Evolutionary conservation across 257 asterid genomes (phyloP).

Genomic region (Gynochthodes officinalis): DNA sequence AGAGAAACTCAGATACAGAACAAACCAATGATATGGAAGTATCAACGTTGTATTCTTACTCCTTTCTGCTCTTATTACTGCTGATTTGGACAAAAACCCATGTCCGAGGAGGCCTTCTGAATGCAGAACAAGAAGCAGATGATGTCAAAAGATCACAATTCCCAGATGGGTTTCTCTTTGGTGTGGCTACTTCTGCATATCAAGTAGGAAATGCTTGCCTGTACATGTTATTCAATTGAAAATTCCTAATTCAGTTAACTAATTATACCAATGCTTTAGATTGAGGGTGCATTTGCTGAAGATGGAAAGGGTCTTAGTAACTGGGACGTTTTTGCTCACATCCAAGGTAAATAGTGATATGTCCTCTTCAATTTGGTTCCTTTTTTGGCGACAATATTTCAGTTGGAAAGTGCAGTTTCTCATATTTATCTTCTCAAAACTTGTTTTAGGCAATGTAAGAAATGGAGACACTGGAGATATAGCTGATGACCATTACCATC

Average conservation of each 20-base stretch:
- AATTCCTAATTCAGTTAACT: neutral
- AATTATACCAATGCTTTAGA: slow-evolving; percentile 29
- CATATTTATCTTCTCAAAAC: neutral
- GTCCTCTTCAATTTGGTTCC: neutral
- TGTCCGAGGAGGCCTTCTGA: slow-evolving; percentile 10
- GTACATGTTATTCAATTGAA: no score
- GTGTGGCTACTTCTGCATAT: slow-evolving; percentile 69
- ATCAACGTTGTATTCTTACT: neutral
- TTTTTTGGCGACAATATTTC: no score
- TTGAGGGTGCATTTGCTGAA: slow-evolving; percentile 72
- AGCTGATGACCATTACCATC: no score
- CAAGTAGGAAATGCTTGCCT: slow-evolving; percentile 35
- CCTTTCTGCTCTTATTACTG: neutral
- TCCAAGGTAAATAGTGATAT: slow-evolving; percentile 29
- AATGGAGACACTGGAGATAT: no score
- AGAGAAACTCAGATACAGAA: neutral
- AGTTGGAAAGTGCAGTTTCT: no score
- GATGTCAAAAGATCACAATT: slow-evolving; percentile 43
- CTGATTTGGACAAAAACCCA: slow-evolving; percentile 17
- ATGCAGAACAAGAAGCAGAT: slow-evolving; percentile 2
- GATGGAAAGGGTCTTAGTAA: slow-evolving; percentile 63
- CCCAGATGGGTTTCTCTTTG: slow-evolving; percentile 68
- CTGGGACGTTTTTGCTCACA: slow-evolving; percentile 60
- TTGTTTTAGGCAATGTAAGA: no score
- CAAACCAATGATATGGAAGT: neutral